Evolutionary conservation across 805 yeast genomes (phyloP).

Genomic region (Kurtzmaniella cleridarum): DNA sequence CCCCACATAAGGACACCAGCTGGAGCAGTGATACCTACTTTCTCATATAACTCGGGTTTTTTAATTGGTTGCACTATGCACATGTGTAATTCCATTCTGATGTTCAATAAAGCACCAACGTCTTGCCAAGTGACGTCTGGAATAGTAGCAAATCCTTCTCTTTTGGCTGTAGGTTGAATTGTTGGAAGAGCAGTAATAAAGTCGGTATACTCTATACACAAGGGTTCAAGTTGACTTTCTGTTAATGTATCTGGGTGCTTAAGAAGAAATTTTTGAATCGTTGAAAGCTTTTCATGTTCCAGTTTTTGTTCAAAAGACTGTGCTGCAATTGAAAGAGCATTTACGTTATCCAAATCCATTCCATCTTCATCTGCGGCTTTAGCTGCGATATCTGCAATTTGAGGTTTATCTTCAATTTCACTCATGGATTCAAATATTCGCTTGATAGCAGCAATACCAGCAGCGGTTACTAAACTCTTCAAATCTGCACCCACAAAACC

Average conservation of each 20-base stretch:
- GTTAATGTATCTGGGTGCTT: conserved; percentile 79
- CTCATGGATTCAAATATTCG: conserved; percentile 69
- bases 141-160: conserved; percentile 98
- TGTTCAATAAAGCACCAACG: conserved; percentile 81
- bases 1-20: conserved; percentile 98
- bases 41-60: conserved; percentile 81
- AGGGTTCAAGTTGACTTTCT: conserved; percentile 65
- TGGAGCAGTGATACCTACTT: conserved; percentile 93
- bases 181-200: conserved; percentile 83
- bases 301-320: conserved; percentile 28
- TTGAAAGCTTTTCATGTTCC: conserved; percentile 41
- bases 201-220: conserved; percentile 74
- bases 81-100: conserved; percentile 89
- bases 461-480: conserved; percentile 89
- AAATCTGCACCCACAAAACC: conserved; percentile 98
- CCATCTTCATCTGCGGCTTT: conserved; percentile 1
- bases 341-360: conserved; percentile 9
- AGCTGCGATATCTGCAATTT: conserved; percentile 4
- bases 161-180: conserved; percentile 93
- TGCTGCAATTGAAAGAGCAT: conserved; percentile 9
- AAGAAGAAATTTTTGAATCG: conserved; percentile 66
- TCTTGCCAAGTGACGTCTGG: conserved; percentile 96
- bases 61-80: conserved; percentile 96
- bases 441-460: conserved; percentile 91
- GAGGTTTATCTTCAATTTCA: conserved; percentile 31